phyloP scores from a whole-genome alignment of 2,329 filamentous ascomycete genomes.

The Phialophora macrospora region DNA sequence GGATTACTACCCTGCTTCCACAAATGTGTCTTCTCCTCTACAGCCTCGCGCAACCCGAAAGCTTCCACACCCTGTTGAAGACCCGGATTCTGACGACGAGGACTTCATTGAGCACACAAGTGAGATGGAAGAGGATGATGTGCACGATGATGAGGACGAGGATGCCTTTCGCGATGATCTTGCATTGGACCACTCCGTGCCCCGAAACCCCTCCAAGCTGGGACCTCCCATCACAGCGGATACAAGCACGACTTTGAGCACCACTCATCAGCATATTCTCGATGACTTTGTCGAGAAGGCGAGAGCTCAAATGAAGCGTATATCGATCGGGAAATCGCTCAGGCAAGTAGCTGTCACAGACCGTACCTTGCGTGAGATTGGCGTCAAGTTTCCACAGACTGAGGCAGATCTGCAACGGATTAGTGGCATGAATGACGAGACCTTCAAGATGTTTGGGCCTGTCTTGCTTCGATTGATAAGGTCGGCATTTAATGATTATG shows the following conservation, averaged over 20 bases:
- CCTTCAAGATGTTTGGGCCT: constrained; percentile 51
- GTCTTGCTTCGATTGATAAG: constrained; percentile 51
- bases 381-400: constrained; percentile 53
- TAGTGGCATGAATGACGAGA: constrained; percentile 51
- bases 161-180: not conserved
- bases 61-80: constrained; percentile 41
- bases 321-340: constrained; percentile 51
- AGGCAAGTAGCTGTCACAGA: constrained; percentile 55
- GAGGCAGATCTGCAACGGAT: constrained; percentile 48
- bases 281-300: constrained; percentile 55
- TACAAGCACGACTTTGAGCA: constrained; percentile 48
- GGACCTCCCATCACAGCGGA: constrained; percentile 56
- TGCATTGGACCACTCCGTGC: constrained; percentile 14
- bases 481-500: constrained; percentile 48
- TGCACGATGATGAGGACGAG: constrained; percentile 44
- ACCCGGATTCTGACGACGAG: constrained; percentile 27
- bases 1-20: constrained; percentile 62
- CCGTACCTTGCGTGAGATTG: constrained; percentile 55
- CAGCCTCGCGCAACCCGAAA: constrained; percentile 52
- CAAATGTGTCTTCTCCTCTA: constrained; percentile 69
- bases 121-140: constrained; percentile 43
- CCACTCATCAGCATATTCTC: constrained; percentile 51
- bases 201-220: constrained; percentile 41
- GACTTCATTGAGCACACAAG: constrained; percentile 30
- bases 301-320: constrained; percentile 49